These are phyloP conservation scores for Stagonosporopsis cucurbitacearum DNA, from an alignment of 2,329 filamentous ascomycete species.

Conservation along the genomic window DNA sequence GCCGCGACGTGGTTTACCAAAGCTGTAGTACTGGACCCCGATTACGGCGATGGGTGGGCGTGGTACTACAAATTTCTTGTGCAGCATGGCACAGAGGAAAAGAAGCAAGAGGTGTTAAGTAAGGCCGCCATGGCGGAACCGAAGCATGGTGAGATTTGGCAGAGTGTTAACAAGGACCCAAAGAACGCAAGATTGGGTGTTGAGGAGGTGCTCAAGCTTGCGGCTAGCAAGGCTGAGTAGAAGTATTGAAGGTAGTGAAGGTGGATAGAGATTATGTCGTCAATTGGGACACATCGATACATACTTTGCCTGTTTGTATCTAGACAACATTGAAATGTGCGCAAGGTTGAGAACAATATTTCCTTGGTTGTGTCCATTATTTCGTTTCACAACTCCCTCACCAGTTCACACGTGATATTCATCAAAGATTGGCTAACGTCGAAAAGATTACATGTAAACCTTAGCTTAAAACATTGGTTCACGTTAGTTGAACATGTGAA, in stretches of 20 bases:
- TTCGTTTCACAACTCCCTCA: too few relatives aligned
- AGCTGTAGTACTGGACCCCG: constrained; percentile 84
- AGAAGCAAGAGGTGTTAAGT: constrained; percentile 79
- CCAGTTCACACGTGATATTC: too few relatives aligned
- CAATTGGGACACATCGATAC: not conserved
- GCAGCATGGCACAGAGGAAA: constrained; percentile 94
- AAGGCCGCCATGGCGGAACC: constrained; percentile 88
- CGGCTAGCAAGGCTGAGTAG: constrained; percentile 65
- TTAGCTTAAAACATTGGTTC: too few relatives aligned
- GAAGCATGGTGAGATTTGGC: constrained; percentile 91
- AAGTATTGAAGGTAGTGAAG: too few relatives aligned
- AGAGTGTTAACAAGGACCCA: constrained; percentile 83
- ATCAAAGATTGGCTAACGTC: too few relatives aligned
- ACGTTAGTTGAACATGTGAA: too few relatives aligned
- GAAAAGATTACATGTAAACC: too few relatives aligned
- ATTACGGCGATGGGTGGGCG: constrained; percentile 92
- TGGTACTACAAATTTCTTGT: constrained; percentile 96
- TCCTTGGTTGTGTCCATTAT: too few relatives aligned
- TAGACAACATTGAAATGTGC: not conserved
- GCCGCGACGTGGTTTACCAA: constrained; percentile 98
- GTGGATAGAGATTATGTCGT: not conserved
- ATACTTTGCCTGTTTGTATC: not conserved
- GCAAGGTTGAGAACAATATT: too few relatives aligned
- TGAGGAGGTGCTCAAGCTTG: constrained; percentile 84
- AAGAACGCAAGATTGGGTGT: constrained; percentile 74